A percentile compares a stretch with the other conserved stretches of the same genome.
phyloP scores from a whole-genome alignment of 2,329 filamentous ascomycete genomes.

The Hymenoscyphus fructigenus region DNA sequence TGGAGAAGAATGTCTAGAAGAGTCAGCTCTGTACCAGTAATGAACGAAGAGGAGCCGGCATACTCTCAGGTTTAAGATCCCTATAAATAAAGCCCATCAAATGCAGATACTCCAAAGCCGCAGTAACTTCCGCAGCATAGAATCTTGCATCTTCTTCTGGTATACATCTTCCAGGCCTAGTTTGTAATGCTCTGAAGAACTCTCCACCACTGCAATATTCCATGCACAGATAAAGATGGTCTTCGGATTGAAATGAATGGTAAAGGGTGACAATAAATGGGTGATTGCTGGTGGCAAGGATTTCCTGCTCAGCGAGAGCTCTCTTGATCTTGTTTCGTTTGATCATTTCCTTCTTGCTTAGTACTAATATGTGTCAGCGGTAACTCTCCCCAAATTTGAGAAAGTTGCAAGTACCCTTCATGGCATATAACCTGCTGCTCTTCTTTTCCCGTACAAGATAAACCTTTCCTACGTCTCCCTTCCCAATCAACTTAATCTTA shows the following conservation, averaged over 20 bases:
- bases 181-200: constrained; percentile 96
- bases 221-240: constrained; percentile 99
- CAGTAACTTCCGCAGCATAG: constrained; percentile 96
- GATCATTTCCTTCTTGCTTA: constrained; percentile 99
- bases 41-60: constrained; percentile 39
- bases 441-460: constrained; percentile 98
- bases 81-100: constrained; percentile 99
- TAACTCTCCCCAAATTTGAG: neutral
- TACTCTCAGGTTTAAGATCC: constrained; percentile 95
- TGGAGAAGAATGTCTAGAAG: constrained; percentile 85
- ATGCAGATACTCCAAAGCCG: constrained; percentile 93
- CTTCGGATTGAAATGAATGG: constrained; percentile 98
- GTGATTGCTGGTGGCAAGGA: constrained; percentile 96
- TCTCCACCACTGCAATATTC: constrained; percentile 99
- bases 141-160: constrained; percentile 95
- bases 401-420: constrained; percentile 73
- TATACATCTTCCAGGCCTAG: constrained; percentile 94
- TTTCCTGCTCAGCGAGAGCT: constrained; percentile 95
- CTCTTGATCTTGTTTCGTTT: constrained; percentile 99
- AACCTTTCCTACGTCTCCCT: constrained; percentile 97
- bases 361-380: constrained; percentile 55
- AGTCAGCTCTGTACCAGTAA: constrained; percentile 38
- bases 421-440: constrained; percentile 89
- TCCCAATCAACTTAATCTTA: constrained; percentile 99
- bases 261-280: constrained; percentile 98